A percentile compares a stretch with the other conserved stretches of the same genome.
Evolutionary conservation across 2,329 filamentous ascomycete genomes (phyloP).

Genomic region (Lachnellula willkommii): DNA sequence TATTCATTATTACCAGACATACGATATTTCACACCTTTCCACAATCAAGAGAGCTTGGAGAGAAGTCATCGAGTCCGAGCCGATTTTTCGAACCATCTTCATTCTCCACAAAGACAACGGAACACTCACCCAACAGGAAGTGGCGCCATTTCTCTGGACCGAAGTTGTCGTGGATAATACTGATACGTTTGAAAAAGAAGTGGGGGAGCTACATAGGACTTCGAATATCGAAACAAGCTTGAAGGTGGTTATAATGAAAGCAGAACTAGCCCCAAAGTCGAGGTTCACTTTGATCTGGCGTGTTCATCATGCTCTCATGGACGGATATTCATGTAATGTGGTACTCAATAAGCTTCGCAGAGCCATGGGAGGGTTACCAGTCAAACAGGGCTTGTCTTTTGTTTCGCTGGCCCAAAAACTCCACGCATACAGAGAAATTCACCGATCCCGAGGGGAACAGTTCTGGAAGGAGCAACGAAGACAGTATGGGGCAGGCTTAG

Average conservation of each 20-base stretch:
- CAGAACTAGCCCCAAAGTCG: too few relatives aligned
- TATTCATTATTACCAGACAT: slow-evolving; percentile 21
- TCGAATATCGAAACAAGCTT: too few relatives aligned
- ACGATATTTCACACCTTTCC: slow-evolving; percentile 13
- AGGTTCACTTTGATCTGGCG: slow-evolving; percentile 29
- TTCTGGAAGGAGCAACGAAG: slow-evolving; percentile 3
- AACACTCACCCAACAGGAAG: not conserved
- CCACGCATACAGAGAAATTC: not conserved
- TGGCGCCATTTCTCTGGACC: not conserved
- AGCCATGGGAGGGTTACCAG: not conserved
- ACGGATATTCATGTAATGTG: slow-evolving; percentile 27
- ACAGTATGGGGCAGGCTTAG: not conserved
- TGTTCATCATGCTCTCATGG: slow-evolving; percentile 33
- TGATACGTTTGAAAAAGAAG: not conserved
- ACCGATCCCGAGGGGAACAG: not conserved
- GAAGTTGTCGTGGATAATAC: not conserved
- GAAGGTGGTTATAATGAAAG: too few relatives aligned
- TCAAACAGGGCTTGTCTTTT: not conserved
- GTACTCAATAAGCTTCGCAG: slow-evolving; percentile 6
- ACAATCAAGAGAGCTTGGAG: slow-evolving; percentile 27
- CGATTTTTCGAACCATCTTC: slow-evolving; percentile 23
- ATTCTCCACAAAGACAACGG: not conserved
- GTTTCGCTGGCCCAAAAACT: not conserved
- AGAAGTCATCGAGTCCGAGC: slow-evolving; percentile 23
- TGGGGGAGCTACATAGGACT: too few relatives aligned